phyloP scores from a whole-genome alignment of 2,329 filamentous ascomycete species.

The Aspergillus transmontanensis region DNA sequence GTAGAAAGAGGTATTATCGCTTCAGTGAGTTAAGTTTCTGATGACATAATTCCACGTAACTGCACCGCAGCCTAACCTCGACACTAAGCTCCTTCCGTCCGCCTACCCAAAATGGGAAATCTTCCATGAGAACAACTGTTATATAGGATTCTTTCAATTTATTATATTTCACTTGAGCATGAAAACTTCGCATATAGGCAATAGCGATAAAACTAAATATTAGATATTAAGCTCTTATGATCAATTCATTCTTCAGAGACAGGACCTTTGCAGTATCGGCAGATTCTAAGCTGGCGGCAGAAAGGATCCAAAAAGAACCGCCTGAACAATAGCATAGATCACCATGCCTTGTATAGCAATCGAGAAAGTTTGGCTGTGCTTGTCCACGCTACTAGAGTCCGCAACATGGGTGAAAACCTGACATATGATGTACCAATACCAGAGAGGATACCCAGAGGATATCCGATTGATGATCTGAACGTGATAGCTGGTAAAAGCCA shows the following conservation, averaged over 20 bases:
- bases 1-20: not conserved
- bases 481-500: constrained; percentile 81
- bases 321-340: constrained; percentile 82
- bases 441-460: constrained; percentile 83
- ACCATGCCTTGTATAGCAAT: constrained; percentile 68
- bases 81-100: constrained; percentile 2
- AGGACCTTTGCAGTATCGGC: not conserved
- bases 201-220: not conserved
- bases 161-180: not conserved
- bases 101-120: not conserved
- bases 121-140: too few species aligned
- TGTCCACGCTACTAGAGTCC: constrained; percentile 10
- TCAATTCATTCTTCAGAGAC: not conserved
- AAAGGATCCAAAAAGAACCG: constrained; percentile 82
- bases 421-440: constrained; percentile 79
- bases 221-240: not conserved
- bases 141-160: too few species aligned
- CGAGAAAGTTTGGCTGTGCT: constrained; percentile 23
- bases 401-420: constrained; percentile 26
- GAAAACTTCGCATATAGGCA: not conserved
- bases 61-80: constrained; percentile 23
- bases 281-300: constrained; percentile 74
- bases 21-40: constrained; percentile 20
- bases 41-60: constrained; percentile 34
- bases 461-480: constrained; percentile 92